Base-by-base conservation (phyloP, 1,284 basidiomycete genomes). In the Chiua sp. region DNA sequence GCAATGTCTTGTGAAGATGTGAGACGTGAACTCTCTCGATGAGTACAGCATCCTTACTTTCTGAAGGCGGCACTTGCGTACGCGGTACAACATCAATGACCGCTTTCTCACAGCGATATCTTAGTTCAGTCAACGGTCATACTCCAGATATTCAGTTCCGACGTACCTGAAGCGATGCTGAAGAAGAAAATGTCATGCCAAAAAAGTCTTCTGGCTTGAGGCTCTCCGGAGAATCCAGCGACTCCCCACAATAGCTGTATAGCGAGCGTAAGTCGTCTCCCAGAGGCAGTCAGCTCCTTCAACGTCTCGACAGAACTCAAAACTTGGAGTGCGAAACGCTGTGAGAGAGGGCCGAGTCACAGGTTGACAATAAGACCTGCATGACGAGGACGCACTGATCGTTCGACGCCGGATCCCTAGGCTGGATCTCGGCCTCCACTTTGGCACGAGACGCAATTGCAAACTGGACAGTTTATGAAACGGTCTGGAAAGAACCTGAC, bases 201-300 rank as follows among this genome's bases (percentile, higher is more conserved):
- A 96, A 94, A 68, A 96, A 87, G 61, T 91, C 89, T 68, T 96
- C 94, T 0, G 90, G 84, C 66, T 89, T 93, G 2, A 82, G 81
- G 2, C 84, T 78, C 16, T 89, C 87, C 0, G 84, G 79, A 2
- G 83, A 79, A 56, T 86, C 82, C 3, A 83, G 80, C 48, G 79
- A 78, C 70, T 94, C 92, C 12, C 93, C 93, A 68, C 88, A 95
- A 77, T 91, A 96, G 0, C 68, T 60, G 12, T 92, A 74, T 23
- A 94, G 62, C 6, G 80, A 79, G 26, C 76, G 76, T 7, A 95
- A 74, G 56, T 93, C 90, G 4, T 65, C 73, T 20, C 88, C 84
- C 18, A 95, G 82, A 74, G 2, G 63, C 65, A 5, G 82, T 81
- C 81, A 91, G 84, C n/a, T 84, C 81, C 67, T 84, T 81, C 23